Percentiles rank a stretch among this genome's conserved stretches.
These are phyloP conservation scores for Saturnispora gosingensis DNA, from an alignment of 805 yeast genomes.

Conservation along the genomic window DNA sequence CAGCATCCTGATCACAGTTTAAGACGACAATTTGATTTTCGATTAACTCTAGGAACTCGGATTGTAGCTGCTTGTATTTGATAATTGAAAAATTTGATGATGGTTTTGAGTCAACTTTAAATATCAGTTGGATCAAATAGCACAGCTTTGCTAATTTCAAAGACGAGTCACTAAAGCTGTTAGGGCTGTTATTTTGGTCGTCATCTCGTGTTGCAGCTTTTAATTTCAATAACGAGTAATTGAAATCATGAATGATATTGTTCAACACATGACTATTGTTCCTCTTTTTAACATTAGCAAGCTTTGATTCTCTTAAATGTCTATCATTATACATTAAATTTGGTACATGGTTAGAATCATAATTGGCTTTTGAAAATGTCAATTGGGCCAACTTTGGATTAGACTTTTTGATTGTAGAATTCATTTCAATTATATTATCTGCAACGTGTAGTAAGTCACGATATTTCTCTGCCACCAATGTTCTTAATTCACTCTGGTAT, in stretches of 20 bases:
- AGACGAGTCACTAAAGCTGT: conserved; percentile 4
- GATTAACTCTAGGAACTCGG: conserved; percentile 15
- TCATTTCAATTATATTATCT: conserved; percentile 30
- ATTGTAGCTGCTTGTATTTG: conserved; percentile 16
- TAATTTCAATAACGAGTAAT: conserved; percentile 15
- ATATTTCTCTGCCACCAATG: conserved; percentile 28
- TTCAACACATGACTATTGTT: conserved; percentile 15
- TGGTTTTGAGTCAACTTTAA: conserved; percentile 13
- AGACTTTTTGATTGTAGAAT: conserved; percentile 19
- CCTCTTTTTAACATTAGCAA: conserved; percentile 3
- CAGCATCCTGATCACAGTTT: conserved; percentile 24
- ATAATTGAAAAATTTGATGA: conserved; percentile 10
- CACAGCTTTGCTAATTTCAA: conserved; percentile 20
- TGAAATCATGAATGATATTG: conserved; percentile 23
- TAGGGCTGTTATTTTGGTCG: neutral
- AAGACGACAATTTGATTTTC: conserved; percentile 15
- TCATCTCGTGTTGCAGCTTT: conserved; percentile 1
- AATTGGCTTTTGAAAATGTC: conserved; percentile 24
- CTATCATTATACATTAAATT: conserved; percentile 14
- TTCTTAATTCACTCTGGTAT: conserved; percentile 22
- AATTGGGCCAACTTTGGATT: conserved; percentile 22
- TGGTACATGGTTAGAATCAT: conserved; percentile 16
- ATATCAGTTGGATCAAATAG: conserved; percentile 19
- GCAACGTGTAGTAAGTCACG: conserved; percentile 30
- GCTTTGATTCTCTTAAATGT: conserved; percentile 12